Percentiles rank a stretch among this genome's conserved stretches.
phyloP scores from a whole-genome alignment of 352 stramenopile genomes.

The Phytopythium aichiense region DNA sequence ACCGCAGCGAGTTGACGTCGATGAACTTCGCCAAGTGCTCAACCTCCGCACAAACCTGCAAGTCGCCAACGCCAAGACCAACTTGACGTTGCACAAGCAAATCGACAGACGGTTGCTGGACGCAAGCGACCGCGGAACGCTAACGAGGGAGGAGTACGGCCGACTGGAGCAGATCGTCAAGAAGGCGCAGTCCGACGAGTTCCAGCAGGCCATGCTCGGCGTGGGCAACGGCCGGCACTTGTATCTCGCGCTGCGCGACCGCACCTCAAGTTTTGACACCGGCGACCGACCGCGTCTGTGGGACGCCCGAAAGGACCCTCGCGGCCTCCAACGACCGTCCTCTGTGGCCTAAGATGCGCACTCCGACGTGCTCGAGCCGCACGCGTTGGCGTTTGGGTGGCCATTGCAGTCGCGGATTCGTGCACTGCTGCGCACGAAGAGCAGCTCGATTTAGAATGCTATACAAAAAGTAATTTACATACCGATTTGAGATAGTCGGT shows the following conservation, averaged over 20 bases:
- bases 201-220: slow-evolving; percentile 30
- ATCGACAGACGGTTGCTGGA: slow-evolving; percentile 16
- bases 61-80: slow-evolving; percentile 28
- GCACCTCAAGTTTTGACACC: slow-evolving; percentile 21
- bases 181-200: slow-evolving; percentile 26
- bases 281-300: slow-evolving; percentile 19
- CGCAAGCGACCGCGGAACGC: slow-evolving; percentile 8
- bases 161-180: slow-evolving; percentile 38
- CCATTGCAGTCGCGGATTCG: too few relatives aligned
- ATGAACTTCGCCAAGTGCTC: slow-evolving; percentile 30
- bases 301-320: slow-evolving; percentile 27
- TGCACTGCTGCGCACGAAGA: too few relatives aligned
- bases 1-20: slow-evolving; percentile 15
- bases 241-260: slow-evolving; percentile 25
- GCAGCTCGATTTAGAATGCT: too few relatives aligned
- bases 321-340: slow-evolving; percentile 10
- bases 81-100: slow-evolving; percentile 40
- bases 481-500: too few relatives aligned
- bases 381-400: too few relatives aligned
- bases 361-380: too few relatives aligned
- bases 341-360: background rate
- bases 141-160: slow-evolving; percentile 27
- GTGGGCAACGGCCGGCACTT: slow-evolving; percentile 25
- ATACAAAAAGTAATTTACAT: too few relatives aligned
- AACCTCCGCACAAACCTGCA: slow-evolving; percentile 34